Evolutionary conservation across 108 stramenopile genomes (phyloP), one percentile per base, ranked within the genome.

Genomic region (Conticribra weissflogii): DNA sequence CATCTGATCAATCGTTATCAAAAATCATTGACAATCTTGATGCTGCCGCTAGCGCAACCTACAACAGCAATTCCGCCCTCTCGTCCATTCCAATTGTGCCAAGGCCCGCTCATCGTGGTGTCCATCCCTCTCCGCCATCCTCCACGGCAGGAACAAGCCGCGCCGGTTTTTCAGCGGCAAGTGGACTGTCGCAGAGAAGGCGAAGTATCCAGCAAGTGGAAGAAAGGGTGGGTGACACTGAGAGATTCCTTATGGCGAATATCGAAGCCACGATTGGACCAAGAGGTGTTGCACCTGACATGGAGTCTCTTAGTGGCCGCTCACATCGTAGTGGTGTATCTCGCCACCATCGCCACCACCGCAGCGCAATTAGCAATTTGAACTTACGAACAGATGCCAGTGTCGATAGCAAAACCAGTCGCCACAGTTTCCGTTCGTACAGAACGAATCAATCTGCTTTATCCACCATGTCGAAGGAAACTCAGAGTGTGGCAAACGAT

Each of bases 241-340:
- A 70, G 27, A 68, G 64, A 64, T 78, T 78, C 59, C 64, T 78
- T 23, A 52, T 78, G n/a, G 58, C 77, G 23, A 78, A 78, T 46
- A 65, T 78, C 14, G 77, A 78, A 57, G 77, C 77, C 3, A 75
- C 79, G 4, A 70, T 80, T 0, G 79, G 79, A 15, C 74, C 79
- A 16, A 57, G 61, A 0, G 79, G 79, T 2, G 68, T 62, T 7
- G 79, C 79, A 22, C 74, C 79, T 17, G 79, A 80, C 32, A 74
- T 80, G 54, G 79, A 80, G 61, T 80, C 79, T 17, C 61, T 80
- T 22, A 75, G 55, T 19, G 79, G 67, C 30, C 41, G 72, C 44
- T 72, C 70, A 29, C 28, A 54, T 25, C 24, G 63, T 16, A 41
- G 48, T 34, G 30, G 54, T 30, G 32, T 29, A 46, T 22, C 5